phyloP scores from a whole-genome alignment of 2,329 filamentous ascomycete genomes.

The Arthrobotrys sinensis region DNA sequence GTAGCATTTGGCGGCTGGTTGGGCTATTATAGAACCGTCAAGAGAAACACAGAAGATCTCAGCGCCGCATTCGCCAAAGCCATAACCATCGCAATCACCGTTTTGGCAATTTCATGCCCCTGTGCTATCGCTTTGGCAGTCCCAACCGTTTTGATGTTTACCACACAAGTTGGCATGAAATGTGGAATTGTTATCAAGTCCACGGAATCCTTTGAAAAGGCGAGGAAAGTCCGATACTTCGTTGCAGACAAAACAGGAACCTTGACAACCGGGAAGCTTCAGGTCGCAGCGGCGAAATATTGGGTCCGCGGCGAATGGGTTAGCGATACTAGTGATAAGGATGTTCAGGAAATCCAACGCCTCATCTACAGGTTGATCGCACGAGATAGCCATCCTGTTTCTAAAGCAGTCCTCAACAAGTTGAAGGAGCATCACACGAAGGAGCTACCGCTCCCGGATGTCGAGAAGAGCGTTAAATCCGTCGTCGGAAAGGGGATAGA shows the following conservation, averaged over 20 bases:
- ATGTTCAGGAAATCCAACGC: slow-evolving; percentile 38
- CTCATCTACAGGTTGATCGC: slow-evolving; percentile 39
- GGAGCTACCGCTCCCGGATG: slow-evolving; percentile 8
- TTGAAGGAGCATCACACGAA: slow-evolving; percentile 40
- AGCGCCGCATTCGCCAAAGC: slow-evolving; percentile 70
- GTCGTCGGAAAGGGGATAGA: slow-evolving; percentile 67
- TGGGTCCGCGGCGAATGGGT: slow-evolving; percentile 38
- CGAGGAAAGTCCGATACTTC: slow-evolving; percentile 75
- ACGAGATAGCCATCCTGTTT: slow-evolving; percentile 62
- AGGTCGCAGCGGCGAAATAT: slow-evolving; percentile 68
- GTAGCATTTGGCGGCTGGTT: slow-evolving; percentile 30
- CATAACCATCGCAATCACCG: slow-evolving; percentile 80
- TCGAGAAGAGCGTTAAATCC: slow-evolving; percentile 45
- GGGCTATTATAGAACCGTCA: slow-evolving; percentile 32
- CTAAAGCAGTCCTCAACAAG: slow-evolving; percentile 61
- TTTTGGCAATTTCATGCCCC: slow-evolving; percentile 83
- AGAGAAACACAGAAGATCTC: slow-evolving; percentile 20
- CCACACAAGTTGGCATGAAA: slow-evolving; percentile 77
- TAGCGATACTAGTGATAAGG: slow-evolving; percentile 23
- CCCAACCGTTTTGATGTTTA: slow-evolving; percentile 83
- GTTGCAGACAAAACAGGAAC: slow-evolving; percentile 88
- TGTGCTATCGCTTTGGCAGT: slow-evolving; percentile 83
- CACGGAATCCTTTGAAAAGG: slow-evolving; percentile 76
- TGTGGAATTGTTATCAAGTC: slow-evolving; percentile 79
- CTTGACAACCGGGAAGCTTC: slow-evolving; percentile 75